phyloP scores from a whole-genome alignment of 805 yeast genomes.

The Candida ulmi region DNA sequence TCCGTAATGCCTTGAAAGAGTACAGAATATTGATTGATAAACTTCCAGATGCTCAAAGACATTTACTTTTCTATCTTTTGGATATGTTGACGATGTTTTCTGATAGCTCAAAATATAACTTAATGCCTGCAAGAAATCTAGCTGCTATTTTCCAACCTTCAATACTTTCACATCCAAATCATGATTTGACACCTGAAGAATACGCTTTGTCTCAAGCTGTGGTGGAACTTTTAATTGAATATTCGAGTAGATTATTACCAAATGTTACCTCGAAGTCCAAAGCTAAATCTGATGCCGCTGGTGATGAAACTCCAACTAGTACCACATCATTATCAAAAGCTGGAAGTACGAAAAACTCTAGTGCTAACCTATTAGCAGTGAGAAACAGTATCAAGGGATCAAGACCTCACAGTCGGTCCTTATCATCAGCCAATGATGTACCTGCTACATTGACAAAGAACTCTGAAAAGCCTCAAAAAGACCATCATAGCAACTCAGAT shows the following conservation, averaged over 20 bases:
- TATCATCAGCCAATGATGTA: conserved; percentile 41
- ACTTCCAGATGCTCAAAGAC: conserved; percentile 75
- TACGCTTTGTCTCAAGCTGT: conserved; percentile 82
- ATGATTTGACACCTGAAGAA: conserved; percentile 89
- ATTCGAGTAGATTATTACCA: conserved; percentile 73
- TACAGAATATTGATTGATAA: conserved; percentile 63
- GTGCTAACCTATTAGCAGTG: conserved; percentile 12
- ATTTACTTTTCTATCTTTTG: conserved; percentile 76
- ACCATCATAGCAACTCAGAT: conserved; percentile 3
- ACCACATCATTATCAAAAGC: background rate
- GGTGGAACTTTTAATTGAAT: conserved; percentile 83
- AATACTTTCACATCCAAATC: conserved; percentile 86
- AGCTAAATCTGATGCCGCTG: conserved; percentile 1
- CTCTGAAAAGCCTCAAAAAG: background rate
- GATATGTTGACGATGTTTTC: conserved; percentile 86
- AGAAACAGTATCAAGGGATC: conserved; percentile 11
- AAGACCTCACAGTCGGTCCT: conserved; percentile 34
- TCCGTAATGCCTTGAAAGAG: conserved; percentile 61
- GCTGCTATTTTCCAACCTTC: conserved; percentile 98
- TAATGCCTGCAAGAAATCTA: conserved; percentile 89
- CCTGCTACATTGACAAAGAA: conserved; percentile 29
- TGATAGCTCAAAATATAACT: conserved; percentile 65
- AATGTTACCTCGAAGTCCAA: conserved; percentile 28
- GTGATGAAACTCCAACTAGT: background rate
- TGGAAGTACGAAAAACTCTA: conserved; percentile 9